Evolutionary conservation across 2,329 filamentous ascomycete species (phyloP).

Genomic region (Tolypocladium inflatum): DNA sequence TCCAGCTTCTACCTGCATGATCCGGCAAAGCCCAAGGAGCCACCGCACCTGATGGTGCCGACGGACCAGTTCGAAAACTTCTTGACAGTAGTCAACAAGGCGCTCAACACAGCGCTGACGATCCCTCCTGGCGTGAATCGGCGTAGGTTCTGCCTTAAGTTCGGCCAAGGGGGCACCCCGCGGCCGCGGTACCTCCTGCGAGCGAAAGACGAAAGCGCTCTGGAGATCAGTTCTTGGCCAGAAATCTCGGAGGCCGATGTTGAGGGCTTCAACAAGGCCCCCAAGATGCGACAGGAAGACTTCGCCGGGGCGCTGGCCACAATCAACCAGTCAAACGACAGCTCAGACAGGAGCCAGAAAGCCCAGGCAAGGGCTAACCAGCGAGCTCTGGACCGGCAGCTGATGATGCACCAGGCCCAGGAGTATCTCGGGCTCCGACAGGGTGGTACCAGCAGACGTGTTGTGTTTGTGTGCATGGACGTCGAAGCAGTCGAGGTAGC

Average conservation of each 20-base stretch:
- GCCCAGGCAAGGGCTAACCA: constrained; percentile 32
- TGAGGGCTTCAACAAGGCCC: constrained; percentile 16
- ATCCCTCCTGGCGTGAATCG: constrained; percentile 46
- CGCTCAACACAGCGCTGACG: constrained; percentile 40
- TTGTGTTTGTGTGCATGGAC: constrained; percentile 69
- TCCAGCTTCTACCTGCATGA: constrained; percentile 58
- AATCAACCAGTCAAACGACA: not conserved
- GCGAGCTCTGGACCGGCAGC: constrained; percentile 35
- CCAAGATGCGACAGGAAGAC: constrained; percentile 1
- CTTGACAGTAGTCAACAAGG: constrained; percentile 53
- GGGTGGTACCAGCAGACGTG: constrained; percentile 5
- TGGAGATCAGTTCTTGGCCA: constrained; percentile 22
- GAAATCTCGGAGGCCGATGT: constrained; percentile 25
- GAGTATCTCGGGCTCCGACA: constrained; percentile 55
- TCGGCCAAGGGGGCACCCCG: constrained; percentile 50
- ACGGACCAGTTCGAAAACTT: constrained; percentile 56
- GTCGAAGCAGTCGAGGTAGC: constrained; percentile 70
- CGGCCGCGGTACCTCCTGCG: constrained; percentile 59
- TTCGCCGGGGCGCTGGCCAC: not conserved
- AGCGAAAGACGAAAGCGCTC: constrained; percentile 31
- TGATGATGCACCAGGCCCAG: constrained; percentile 54
- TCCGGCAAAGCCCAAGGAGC: constrained; percentile 31
- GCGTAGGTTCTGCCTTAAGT: constrained; percentile 50
- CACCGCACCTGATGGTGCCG: constrained; percentile 58
- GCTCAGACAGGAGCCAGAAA: constrained; percentile 1